Evolutionary conservation across 2,329 filamentous ascomycete genomes (phyloP), one percentile per base, ranked within the genome.

Genomic region (Diplodia corticola): DNA sequence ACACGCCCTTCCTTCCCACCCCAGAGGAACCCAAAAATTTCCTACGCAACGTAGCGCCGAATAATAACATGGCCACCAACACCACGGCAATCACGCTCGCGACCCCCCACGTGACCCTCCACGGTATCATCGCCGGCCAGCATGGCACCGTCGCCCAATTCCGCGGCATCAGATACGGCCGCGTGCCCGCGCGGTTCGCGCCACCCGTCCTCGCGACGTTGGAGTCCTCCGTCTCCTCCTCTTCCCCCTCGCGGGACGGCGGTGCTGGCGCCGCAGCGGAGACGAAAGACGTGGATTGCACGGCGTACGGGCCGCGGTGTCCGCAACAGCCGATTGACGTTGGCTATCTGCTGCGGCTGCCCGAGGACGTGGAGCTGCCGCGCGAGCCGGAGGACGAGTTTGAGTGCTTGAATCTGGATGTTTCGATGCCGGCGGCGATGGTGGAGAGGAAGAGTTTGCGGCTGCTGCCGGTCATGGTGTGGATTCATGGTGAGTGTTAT

Each of bases 291-390:
- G 74, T 75, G 13, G 63, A 70, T 17, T 76, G 72, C 51, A 67
- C 51, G 30, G 60, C 66, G 20, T 68, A 63, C 44, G 65, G 79
- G 3, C 79, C 80, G 1, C 74, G 75, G 66, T 82, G 80, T 46
- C 81, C 81, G 3, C 80, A 82, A 55, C 71, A 73, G 1, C 67
- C 74, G 17, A 67, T 81, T 1, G 81, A 82, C 33, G 74, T 81
- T 0, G 76, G 80, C 0, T 77, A 82, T 67, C 69, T 82, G n/a
- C 69, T 82, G 24, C 79, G 81, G 7, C 75, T 81, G 1, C 80
- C 81, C 0, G 74, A 76, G 6, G 71, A 66, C 7, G 50, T 68
- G 28, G 64, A 69, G 24, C 65, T 69, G 28, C 65, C 77, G 5
- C 70, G 71, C 0, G 77, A 80, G 40, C 68, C 67, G 0, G 77